A percentile compares a stretch with the other conserved stretches of the same genome.
Evolutionary conservation across 169 alveolate genomes (phyloP).

Genomic region (Eimeria sp.): DNA sequence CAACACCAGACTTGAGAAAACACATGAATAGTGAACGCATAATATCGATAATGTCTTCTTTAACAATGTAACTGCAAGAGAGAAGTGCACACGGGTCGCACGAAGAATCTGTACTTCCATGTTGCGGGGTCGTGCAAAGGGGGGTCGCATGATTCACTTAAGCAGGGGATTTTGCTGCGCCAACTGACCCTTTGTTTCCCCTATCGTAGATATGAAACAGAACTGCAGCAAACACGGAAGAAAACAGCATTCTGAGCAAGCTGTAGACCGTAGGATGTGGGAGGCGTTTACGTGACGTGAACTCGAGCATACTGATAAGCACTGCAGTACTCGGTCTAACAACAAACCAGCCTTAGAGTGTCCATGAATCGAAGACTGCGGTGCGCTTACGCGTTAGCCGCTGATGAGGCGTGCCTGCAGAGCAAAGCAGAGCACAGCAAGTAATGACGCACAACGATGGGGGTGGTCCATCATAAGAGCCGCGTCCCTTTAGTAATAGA

Average conservation of each 20-base stretch:
- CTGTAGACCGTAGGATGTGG: not conserved
- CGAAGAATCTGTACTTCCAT: not conserved
- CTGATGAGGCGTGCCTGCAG: conserved; percentile 80
- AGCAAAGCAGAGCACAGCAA: not conserved
- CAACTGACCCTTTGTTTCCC: conserved; percentile 82
- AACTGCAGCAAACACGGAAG: conserved; percentile 64
- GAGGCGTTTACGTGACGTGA: not conserved
- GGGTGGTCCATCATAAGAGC: not conserved
- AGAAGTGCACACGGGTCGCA: not conserved
- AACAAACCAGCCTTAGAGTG: not conserved
- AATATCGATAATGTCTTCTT: conserved; percentile 76
- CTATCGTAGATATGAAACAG: conserved; percentile 82
- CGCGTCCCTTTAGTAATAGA: not conserved
- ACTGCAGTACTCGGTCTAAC: not conserved
- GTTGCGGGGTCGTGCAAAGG: not conserved
- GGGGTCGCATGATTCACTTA: not conserved
- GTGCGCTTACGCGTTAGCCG: conserved; percentile 57
- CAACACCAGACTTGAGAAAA: conserved; percentile 80
- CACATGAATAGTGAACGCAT: conserved; percentile 79
- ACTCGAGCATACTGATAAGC: not conserved
- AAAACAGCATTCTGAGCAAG: not conserved
- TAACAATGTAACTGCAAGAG: conserved; percentile 73
- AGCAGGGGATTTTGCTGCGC: not conserved
- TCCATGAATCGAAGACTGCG: not conserved
- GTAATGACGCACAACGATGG: not conserved